Evolutionary conservation across 345 rosid species (phyloP), one percentile per base, ranked within the genome.

Genomic region (Combretum micranthum): DNA sequence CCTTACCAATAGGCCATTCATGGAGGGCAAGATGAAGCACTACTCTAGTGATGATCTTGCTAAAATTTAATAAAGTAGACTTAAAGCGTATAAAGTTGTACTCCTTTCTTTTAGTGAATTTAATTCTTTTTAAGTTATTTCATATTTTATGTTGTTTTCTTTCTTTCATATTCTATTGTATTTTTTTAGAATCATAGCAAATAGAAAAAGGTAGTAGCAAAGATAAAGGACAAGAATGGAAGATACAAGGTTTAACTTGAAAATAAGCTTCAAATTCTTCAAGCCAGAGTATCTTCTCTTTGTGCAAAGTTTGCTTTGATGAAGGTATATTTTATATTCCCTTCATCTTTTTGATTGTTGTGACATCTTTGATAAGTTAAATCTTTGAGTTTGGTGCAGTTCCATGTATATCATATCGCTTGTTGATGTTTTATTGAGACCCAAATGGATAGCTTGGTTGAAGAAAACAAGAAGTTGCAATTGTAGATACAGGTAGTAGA

Each of bases 151-250:
- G 39, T 32, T 32, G 39, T 7, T 4, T 32, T 1, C 10, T 32
- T 7, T 32, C 7, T 32, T 7, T 32, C 13, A 5, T 32, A 4
- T 32, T n/a, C n/a, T n/a, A n/a, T n/a, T 39, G n/a, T n/a, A 22
- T 18, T 21, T 10, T 59, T 32, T 32, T 32, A 91, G 98, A 75
- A 88, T 91, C 15, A 52, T 85, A 72, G 95, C 93, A 16, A 92
- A 88, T 73, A 67, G 95, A 44, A n/a, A n/a, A 90, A 88, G 73
- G 88, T 95, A 15, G 95, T 96, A 37, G 95, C 96, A 15, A 79
- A 95, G 32, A 86, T 95, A 17, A 91, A 88, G 58, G 96, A 91
- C 69, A 84, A 88, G 63, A 88, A 91, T 77, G 83, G n/a, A 86
- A 66, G 90, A 3, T 91, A 88, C 58, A 88, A 88, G 45, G 70